Conservation (phyloP, 2,329 filamentous ascomycete species). For the Aspergillus unguis region DNA sequence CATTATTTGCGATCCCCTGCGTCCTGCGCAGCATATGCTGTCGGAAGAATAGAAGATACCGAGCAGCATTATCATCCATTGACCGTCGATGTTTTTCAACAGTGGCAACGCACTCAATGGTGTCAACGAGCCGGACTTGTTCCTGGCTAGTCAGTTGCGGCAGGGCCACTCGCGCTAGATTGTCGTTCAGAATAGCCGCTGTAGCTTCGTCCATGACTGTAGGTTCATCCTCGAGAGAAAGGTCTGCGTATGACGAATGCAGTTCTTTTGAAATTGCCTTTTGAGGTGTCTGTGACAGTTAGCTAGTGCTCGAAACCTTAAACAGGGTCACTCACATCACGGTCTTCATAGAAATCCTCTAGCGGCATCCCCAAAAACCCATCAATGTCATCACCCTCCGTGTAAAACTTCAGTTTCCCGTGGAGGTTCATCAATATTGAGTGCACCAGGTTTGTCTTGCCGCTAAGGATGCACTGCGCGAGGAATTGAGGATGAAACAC, state of each 20-base stretch:
- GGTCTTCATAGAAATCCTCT: conserved; percentile 48
- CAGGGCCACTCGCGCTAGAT: conserved; percentile 69
- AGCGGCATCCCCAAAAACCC: conserved; percentile 64
- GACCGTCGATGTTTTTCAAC: conserved; percentile 85
- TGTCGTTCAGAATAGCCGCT: conserved; percentile 69
- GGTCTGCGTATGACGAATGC: conserved; percentile 51
- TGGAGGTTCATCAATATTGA: conserved; percentile 69
- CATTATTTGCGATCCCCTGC: conserved; percentile 57
- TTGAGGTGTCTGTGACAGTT: conserved; percentile 33
- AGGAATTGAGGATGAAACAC: conserved; percentile 91
- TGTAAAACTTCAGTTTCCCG: conserved; percentile 75
- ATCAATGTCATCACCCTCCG: conserved; percentile 75
- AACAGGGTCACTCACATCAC: conserved; percentile 37
- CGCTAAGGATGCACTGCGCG: conserved; percentile 78
- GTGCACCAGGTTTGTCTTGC: conserved; percentile 70
- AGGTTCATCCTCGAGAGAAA: conserved; percentile 53
- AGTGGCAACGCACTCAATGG: conserved; percentile 76
- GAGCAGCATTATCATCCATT: conserved; percentile 83
- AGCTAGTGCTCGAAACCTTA: conserved; percentile 7
- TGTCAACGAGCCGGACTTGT: conserved; percentile 80
- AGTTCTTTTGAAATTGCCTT: conserved; percentile 47
- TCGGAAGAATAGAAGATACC: conserved; percentile 83
- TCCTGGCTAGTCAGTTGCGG: conserved; percentile 79
- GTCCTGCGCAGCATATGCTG: conserved; percentile 71
- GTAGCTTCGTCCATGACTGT: conserved; percentile 68